Percentiles rank a stretch among this genome's conserved stretches.
These are phyloP conservation scores for Leccinellum luteum DNA, from an alignment of 768 basidiomycete genomes.

Conservation along the genomic window DNA sequence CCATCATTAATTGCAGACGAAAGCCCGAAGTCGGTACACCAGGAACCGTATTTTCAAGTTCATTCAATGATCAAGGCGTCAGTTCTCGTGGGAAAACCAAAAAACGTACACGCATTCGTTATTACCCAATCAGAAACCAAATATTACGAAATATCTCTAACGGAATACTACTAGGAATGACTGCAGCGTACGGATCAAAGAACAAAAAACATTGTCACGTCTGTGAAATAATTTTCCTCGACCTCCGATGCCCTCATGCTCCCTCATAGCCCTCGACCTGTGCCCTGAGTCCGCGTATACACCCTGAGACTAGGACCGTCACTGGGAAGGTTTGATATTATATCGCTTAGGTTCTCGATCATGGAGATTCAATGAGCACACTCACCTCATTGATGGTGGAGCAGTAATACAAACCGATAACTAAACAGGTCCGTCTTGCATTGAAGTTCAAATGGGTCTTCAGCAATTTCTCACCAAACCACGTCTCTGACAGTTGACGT, in stretches of 20 bases:
- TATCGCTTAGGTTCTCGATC: not conserved
- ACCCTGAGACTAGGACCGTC: not conserved
- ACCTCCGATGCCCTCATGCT: not conserved
- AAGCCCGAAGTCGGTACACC: conserved; percentile 43
- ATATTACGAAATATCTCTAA: too few relatives aligned
- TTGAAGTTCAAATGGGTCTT: not conserved
- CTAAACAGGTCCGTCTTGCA: not conserved
- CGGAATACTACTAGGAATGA: too few relatives aligned
- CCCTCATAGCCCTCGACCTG: not conserved
- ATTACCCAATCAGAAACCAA: too few relatives aligned
- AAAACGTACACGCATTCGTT: too few relatives aligned
- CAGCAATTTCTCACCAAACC: not conserved
- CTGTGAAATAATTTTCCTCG: not conserved
- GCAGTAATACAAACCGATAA: not conserved
- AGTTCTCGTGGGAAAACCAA: not conserved
- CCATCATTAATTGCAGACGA: conserved; percentile 28
- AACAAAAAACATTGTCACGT: not conserved
- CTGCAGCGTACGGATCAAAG: too few relatives aligned
- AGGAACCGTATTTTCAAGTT: conserved; percentile 36
- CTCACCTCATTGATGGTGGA: not conserved
- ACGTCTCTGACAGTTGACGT: not conserved
- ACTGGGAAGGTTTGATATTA: not conserved
- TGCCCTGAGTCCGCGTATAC: not conserved
- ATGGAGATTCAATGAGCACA: not conserved
- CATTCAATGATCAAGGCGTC: conserved; percentile 36